Conservation (phyloP, 352 stramenopile genomes). For the Phytophthora fragariaefolia region DNA sequence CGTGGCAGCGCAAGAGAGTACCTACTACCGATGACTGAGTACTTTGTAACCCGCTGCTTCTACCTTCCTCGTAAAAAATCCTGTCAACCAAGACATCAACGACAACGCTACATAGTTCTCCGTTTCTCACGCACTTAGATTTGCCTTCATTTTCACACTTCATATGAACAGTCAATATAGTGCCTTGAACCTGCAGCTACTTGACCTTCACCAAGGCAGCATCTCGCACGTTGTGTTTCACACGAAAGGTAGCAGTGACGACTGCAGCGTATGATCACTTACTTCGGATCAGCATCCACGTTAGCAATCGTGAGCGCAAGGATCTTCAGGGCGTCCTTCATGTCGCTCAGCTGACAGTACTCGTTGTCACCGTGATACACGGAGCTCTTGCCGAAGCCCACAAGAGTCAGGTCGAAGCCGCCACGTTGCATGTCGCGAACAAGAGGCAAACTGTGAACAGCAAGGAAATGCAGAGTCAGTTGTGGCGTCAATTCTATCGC, state of each 20-base stretch:
- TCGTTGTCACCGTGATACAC: conserved; percentile 95
- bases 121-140: conserved; percentile 26
- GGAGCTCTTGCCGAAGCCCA: conserved; percentile 80
- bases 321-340: conserved; percentile 89
- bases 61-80: conserved; percentile 19
- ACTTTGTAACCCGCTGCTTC: not conserved
- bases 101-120: conserved; percentile 18
- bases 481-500: not conserved
- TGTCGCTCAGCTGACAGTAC: conserved; percentile 88
- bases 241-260: not conserved
- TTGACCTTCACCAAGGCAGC: conserved; percentile 7
- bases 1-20: conserved; percentile 75
- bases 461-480: conserved; percentile 8
- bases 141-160: conserved; percentile 25
- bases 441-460: conserved; percentile 56
- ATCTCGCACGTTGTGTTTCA: not conserved
- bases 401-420: conserved; percentile 78
- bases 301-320: conserved; percentile 84
- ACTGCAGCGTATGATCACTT: conserved; percentile 4
- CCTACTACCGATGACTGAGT: conserved; percentile 45
- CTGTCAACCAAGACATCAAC: conserved; percentile 12
- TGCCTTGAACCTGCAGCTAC: conserved; percentile 22
- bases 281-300: conserved; percentile 47
- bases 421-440: conserved; percentile 80
- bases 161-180: conserved; percentile 29